These are phyloP conservation scores for Aureobasidium sp. DNA, from an alignment of 2,329 filamentous ascomycete species.

Conservation along the genomic window DNA sequence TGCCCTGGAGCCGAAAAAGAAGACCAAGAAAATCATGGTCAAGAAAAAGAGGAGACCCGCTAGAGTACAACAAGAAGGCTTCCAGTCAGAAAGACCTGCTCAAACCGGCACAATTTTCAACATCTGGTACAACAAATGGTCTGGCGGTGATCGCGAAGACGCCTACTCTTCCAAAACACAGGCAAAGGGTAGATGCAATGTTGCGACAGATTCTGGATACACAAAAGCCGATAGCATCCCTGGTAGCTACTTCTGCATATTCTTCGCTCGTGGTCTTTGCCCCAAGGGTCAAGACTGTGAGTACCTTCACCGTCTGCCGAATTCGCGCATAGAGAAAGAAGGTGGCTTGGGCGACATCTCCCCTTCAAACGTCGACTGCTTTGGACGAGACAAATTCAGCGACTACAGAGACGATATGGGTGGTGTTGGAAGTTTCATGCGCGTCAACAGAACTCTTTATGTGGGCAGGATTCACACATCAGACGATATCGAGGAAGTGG, in stretches of 20 bases:
- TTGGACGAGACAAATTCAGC: constrained; percentile 83
- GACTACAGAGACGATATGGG: constrained; percentile 96
- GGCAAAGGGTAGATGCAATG: constrained; percentile 78
- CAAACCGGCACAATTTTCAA: constrained; percentile 96
- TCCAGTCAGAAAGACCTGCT: constrained; percentile 76
- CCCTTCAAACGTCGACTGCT: constrained; percentile 90
- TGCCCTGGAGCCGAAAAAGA: constrained; percentile 29
- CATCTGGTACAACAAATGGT: constrained; percentile 99
- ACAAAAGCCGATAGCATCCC: constrained; percentile 40
- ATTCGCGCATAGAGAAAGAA: constrained; percentile 30
- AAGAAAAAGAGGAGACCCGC: constrained; percentile 85
- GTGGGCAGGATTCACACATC: constrained; percentile 89
- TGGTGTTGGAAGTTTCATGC: constrained; percentile 86
- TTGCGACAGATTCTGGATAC: constrained; percentile 55
- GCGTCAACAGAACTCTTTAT: constrained; percentile 90
- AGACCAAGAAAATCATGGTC: constrained; percentile 84
- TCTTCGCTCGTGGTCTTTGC: constrained; percentile 74
- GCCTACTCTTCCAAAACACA: constrained; percentile 76
- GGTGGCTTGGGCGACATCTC: constrained; percentile 69
- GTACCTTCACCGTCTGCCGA: constrained; percentile 83
- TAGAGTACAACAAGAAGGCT: constrained; percentile 78
- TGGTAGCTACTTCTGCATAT: constrained; percentile 83
- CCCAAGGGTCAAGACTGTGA: constrained; percentile 88
- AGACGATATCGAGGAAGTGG: constrained; percentile 94
- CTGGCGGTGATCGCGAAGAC: constrained; percentile 87